Evolutionary conservation across 2,329 filamentous ascomycete species (phyloP).

Genomic region (Aschersonia sp.): DNA sequence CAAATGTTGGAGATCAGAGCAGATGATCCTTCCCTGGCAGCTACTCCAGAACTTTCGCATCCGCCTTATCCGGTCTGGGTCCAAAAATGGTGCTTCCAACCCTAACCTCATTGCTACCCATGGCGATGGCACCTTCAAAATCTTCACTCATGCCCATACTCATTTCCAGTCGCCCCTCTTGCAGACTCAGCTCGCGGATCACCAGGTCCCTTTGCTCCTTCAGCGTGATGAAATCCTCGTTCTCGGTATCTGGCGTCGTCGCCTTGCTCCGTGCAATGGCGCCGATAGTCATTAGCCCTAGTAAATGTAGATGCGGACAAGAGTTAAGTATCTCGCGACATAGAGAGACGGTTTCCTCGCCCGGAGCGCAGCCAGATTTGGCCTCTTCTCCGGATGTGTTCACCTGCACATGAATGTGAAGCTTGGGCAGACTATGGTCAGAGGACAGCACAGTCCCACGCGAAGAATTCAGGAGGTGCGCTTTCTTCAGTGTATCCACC

Average conservation of each 20-base stretch:
- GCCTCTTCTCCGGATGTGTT: constrained; percentile 82
- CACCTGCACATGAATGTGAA: constrained; percentile 79
- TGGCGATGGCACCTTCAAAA: constrained; percentile 71
- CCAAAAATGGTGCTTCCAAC: constrained; percentile 94
- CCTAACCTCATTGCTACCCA: constrained; percentile 81
- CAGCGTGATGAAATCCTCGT: constrained; percentile 73
- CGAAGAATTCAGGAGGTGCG: constrained; percentile 62
- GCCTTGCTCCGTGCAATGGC: constrained; percentile 75
- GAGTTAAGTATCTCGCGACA: constrained; percentile 54
- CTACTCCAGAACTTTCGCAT: constrained; percentile 52
- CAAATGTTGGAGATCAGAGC: too few relatives aligned
- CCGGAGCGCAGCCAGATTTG: constrained; percentile 71
- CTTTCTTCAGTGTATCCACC: constrained; percentile 80
- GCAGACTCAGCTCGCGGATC: constrained; percentile 29
- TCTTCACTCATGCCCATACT: constrained; percentile 99
- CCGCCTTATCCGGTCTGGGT: constrained; percentile 59
- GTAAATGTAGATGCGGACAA: constrained; percentile 59
- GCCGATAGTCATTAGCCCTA: constrained; percentile 93
- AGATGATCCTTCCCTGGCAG: constrained; percentile 2
- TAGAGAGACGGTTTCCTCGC: constrained; percentile 42
- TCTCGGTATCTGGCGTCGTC: constrained; percentile 61
- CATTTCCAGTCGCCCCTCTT: constrained; percentile 54
- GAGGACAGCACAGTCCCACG: constrained; percentile 42
- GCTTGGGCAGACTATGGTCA: constrained; percentile 23
- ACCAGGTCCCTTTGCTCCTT: constrained; percentile 57